A percentile compares a stretch with the other conserved stretches of the same genome.
phyloP scores from a whole-genome alignment of 208 protist genomes.

The Polymyxa betae region DNA sequence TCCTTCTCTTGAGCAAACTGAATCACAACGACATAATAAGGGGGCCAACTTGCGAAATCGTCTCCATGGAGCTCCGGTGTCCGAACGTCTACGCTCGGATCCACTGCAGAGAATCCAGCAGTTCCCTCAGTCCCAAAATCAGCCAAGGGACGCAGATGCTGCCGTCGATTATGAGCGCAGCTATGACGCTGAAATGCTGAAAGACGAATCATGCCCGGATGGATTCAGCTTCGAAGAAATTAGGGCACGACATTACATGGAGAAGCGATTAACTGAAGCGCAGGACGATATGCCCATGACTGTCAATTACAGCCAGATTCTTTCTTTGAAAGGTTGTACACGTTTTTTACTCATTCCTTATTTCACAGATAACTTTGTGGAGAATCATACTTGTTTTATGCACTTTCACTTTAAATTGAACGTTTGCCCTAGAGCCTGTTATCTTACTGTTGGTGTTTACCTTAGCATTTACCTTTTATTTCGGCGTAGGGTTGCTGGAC shows the following conservation, averaged over 20 bases:
- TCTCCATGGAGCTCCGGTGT: not conserved
- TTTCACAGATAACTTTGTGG: not conserved
- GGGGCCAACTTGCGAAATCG: not conserved
- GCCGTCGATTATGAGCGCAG: conserved; percentile 28
- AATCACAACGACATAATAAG: not conserved
- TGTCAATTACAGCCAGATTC: conserved; percentile 49
- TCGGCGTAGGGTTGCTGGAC: no score
- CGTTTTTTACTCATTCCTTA: no score
- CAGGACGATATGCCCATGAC: conserved; percentile 46
- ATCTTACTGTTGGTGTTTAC: no score
- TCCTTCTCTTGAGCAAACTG: not conserved
- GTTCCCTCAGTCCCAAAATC: not conserved
- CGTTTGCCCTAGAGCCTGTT: no score
- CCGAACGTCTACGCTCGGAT: not conserved
- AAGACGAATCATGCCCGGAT: not conserved
- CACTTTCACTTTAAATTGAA: no score
- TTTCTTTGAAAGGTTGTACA: conserved; percentile 16
- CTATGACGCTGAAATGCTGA: conserved; percentile 22
- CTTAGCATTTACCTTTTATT: no score
- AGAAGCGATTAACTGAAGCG: not conserved
- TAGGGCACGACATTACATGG: not conserved
- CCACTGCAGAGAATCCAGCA: not conserved
- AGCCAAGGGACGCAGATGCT: not conserved
- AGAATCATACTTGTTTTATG: not conserved
- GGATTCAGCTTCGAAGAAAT: conserved; percentile 25